Conservation (phyloP, 1,139 yeast species). For the Geotrichum phurueaensis region DNA sequence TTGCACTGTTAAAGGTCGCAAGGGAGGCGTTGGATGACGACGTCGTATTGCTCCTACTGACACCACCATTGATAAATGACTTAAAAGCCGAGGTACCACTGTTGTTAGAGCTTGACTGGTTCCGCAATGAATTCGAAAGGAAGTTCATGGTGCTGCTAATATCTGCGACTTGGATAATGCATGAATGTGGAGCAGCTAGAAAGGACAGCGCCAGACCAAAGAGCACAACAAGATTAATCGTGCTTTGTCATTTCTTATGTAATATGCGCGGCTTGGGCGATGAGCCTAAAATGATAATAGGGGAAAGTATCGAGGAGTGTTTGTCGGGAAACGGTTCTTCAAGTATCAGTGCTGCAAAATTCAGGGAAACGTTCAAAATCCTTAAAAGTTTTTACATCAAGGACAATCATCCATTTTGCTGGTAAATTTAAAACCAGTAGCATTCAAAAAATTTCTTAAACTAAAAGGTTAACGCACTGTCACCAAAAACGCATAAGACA, state of each 20-base stretch:
- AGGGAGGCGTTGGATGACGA: background rate
- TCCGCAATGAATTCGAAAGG: constrained; percentile 1
- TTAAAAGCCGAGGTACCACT: background rate
- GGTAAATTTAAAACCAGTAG: too few relatives aligned
- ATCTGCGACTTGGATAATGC: background rate
- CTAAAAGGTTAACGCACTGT: too few relatives aligned
- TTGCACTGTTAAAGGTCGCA: background rate
- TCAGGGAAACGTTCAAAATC: too few relatives aligned
- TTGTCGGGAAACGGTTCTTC: too few relatives aligned
- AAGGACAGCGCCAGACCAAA: background rate
- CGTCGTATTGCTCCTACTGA: background rate
- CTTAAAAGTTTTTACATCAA: too few relatives aligned
- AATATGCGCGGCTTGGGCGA: background rate
- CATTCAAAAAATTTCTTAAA: too few relatives aligned
- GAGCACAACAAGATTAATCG: background rate
- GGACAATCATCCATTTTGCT: too few relatives aligned
- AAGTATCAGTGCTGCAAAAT: too few relatives aligned
- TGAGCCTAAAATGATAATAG: background rate
- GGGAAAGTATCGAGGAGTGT: too few relatives aligned
- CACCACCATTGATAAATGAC: background rate
- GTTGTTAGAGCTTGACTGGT: background rate
- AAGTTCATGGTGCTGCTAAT: constrained; percentile 4
- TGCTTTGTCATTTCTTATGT: background rate
- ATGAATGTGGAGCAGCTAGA: background rate
- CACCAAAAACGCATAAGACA: too few relatives aligned